Conservation (phyloP, 1,284 basidiomycete species). For the Puccinia horiana region DNA sequence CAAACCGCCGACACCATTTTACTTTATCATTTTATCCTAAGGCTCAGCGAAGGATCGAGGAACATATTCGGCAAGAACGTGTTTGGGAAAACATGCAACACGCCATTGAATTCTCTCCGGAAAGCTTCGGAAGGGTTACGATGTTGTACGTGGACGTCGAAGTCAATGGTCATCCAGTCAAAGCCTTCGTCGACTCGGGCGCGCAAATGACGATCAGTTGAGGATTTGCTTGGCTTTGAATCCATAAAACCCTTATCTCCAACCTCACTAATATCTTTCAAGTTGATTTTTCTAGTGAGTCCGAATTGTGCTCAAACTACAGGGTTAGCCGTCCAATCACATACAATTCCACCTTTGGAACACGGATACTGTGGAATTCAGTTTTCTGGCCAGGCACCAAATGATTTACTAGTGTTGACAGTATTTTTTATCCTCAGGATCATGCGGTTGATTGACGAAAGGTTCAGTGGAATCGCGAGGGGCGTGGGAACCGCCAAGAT, state of each 20-base stretch:
- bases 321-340: slow-evolving; percentile 66
- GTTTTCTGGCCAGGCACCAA: neutral
- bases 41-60: slow-evolving; percentile 86
- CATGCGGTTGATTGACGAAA: slow-evolving; percentile 86
- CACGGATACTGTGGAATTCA: neutral
- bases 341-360: neutral
- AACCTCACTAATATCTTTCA: slow-evolving; percentile 10
- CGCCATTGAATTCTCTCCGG: slow-evolving; percentile 72
- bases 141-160: slow-evolving; percentile 89
- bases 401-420: slow-evolving; percentile 18
- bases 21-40: slow-evolving; percentile 45
- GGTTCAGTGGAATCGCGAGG: slow-evolving; percentile 86
- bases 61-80: slow-evolving; percentile 83
- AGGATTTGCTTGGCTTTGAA: slow-evolving; percentile 57
- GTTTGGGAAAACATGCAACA: slow-evolving; percentile 88
- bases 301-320: slow-evolving; percentile 91
- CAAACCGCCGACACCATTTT: neutral
- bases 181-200: slow-evolving; percentile 96
- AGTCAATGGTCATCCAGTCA: slow-evolving; percentile 84
- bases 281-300: slow-evolving; percentile 67
- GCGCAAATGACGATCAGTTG: slow-evolving; percentile 93
- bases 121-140: slow-evolving; percentile 87
- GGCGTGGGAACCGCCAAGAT: slow-evolving; percentile 96
- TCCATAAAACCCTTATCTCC: neutral
- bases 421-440: slow-evolving; percentile 63